phyloP scores from a whole-genome alignment of 1,139 yeast genomes.

The Yamadazyma dushanensis region DNA sequence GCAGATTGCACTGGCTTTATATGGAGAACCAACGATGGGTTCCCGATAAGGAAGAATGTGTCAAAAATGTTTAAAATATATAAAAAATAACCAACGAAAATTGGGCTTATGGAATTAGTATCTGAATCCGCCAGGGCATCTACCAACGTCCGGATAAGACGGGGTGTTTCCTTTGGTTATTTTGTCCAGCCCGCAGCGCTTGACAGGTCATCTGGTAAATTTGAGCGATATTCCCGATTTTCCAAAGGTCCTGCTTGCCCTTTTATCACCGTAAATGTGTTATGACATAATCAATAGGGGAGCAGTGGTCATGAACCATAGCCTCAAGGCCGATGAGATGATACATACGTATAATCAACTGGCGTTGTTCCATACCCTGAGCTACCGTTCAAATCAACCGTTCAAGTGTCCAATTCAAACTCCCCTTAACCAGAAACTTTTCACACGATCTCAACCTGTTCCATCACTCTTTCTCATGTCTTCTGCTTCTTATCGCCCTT shows the following conservation, averaged over 20 bases:
- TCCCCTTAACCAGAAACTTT: no score
- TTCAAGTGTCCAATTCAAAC: no score
- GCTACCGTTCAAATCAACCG: no score
- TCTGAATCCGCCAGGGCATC: no score
- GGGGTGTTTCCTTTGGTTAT: background rate
- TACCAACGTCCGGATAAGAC: background rate
- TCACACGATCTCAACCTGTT: no score
- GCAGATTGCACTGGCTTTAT: background rate
- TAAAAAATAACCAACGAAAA: no score
- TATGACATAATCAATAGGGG: conserved; percentile 2
- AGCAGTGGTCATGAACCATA: no score
- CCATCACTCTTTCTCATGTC: no score
- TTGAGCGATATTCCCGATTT: background rate
- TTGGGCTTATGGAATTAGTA: background rate
- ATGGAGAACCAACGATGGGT: background rate
- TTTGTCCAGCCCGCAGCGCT: background rate
- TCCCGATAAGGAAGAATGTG: conserved; percentile 12
- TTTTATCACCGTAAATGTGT: background rate
- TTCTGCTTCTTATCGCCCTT: no score
- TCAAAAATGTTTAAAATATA: conserved; percentile 6
- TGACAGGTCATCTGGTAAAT: background rate
- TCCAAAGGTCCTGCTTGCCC: no score
- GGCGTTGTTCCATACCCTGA: no score
- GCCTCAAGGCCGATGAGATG: no score
- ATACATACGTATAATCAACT: background rate